Evolutionary conservation across 306 rosid genomes (phyloP).

Genomic region (Carpinus viminea): DNA sequence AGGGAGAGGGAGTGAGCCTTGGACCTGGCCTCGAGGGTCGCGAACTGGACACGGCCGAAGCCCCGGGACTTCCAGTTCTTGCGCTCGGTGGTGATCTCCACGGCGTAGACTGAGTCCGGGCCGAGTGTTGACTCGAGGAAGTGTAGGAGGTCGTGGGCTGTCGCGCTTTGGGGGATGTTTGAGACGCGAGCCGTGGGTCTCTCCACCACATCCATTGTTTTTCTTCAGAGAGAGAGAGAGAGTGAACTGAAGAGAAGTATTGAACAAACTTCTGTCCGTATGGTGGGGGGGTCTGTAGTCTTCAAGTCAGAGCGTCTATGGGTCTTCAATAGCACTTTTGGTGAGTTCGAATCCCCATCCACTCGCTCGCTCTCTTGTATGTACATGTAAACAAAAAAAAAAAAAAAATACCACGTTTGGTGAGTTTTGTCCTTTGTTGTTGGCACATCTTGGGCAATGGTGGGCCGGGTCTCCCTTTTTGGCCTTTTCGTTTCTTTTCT

Average conservation of each 20-base stretch:
- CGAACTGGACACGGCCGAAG: constrained; percentile 84
- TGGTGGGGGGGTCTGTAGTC: not conserved
- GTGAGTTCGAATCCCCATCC: no score
- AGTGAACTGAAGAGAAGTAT: not conserved
- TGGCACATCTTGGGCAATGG: no score
- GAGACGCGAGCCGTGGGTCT: constrained; percentile 46
- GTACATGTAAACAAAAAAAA: no score
- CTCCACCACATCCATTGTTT: constrained; percentile 37
- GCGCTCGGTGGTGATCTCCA: constrained; percentile 65
- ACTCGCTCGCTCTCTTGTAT: no score
- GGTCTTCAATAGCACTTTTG: no score
- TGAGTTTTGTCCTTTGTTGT: no score
- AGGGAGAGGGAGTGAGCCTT: constrained; percentile 50
- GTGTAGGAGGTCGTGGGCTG: constrained; percentile 58
- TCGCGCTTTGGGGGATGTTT: constrained; percentile 62
- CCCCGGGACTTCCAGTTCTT: constrained; percentile 82
- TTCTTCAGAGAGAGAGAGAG: not conserved
- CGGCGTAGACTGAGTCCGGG: constrained; percentile 64
- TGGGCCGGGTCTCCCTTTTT: no score
- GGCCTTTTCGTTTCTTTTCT: no score
- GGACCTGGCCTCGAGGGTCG: constrained; percentile 37
- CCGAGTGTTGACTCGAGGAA: constrained; percentile 59
- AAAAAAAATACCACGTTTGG: no score
- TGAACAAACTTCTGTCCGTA: not conserved
- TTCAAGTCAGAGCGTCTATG: not conserved